These are phyloP conservation scores for Tilletia caries DNA, from an alignment of 1,284 basidiomycete species.

Conservation along the genomic window DNA sequence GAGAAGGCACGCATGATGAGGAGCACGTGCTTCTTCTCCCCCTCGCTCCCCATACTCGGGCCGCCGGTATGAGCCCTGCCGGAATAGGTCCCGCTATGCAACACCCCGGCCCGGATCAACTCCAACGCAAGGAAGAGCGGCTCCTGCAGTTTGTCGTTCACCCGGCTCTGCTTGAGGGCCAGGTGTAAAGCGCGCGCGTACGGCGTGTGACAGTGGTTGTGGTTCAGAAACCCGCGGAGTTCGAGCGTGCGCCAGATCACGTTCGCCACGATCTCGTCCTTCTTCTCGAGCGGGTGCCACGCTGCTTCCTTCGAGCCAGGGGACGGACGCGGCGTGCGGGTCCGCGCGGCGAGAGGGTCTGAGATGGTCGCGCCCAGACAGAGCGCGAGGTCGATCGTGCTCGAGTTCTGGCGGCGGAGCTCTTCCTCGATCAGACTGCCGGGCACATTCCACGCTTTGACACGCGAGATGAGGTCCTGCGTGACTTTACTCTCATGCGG, in stretches of 20 bases:
- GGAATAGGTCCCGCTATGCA: slow-evolving; percentile 88
- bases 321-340: slow-evolving; percentile 31
- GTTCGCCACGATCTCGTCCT: slow-evolving; percentile 97
- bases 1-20: slow-evolving; percentile 93
- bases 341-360: slow-evolving; percentile 38
- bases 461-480: slow-evolving; percentile 78
- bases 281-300: slow-evolving; percentile 72
- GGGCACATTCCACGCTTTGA: slow-evolving; percentile 87
- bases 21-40: slow-evolving; percentile 71
- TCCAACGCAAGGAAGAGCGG: slow-evolving; percentile 84
- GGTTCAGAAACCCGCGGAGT: slow-evolving; percentile 87
- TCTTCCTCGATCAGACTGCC: slow-evolving; percentile 87
- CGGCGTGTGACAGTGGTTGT: slow-evolving; percentile 77
- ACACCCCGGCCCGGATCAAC: slow-evolving; percentile 82
- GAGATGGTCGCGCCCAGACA: slow-evolving; percentile 79
- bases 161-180: slow-evolving; percentile 69
- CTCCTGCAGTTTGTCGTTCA: slow-evolving; percentile 99
- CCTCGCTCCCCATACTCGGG: slow-evolving; percentile 72
- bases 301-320: neutral
- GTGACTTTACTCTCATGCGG: slow-evolving; percentile 65
- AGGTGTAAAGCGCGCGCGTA: slow-evolving; percentile 80
- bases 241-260: slow-evolving; percentile 98
- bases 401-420: slow-evolving; percentile 87
- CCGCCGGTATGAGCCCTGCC: slow-evolving; percentile 71
- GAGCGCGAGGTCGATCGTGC: slow-evolving; percentile 95